Evolutionary conservation across 495 filamentous ascomycete species (phyloP), one percentile per base, ranked within the genome.

Genomic region (Ramalina peruviana): DNA sequence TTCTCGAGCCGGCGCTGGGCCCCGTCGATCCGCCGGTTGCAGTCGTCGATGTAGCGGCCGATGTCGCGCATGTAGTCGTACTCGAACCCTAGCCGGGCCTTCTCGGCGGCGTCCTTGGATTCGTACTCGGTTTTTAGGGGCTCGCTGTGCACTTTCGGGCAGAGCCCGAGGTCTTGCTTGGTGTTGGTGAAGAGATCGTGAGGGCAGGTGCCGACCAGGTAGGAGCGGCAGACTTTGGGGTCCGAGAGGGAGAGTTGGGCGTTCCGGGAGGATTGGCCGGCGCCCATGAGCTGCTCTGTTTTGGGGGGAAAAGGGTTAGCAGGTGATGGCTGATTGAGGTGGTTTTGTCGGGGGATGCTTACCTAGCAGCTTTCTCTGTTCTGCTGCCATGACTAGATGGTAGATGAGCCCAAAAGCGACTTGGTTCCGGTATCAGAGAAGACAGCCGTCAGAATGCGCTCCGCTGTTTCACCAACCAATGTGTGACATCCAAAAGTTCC

Each of bases 141-240:
- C 63, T 94, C 89, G 49, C 78, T 85, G 67, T 99, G 92, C 39
- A 90, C 79, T 66, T 92, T 92, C 33, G 87, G 79, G 59, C 92
- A 99, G 0, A 80, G 80, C 17, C 92, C 92, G 27, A 96, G 76
- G 64, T 99, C 92, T 76, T 95, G 87, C 68, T 95, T 97, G 38
- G 92, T 99, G 70, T 99, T 99, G 53, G 89, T 97, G 78, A 99
- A 99, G 62, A 97, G 88, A 69, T 99, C 92, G 71, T 96, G 90
- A 5, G 92, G 92, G 64, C 92, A 99, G 38, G 85, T 94, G 56
- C 92, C 92, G 53, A 79, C 87, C 46, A 99, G 76, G 67, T 88
- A 96, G 50, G 88, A 94, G 47, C 88, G 86, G 71, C 92, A 99
- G 55, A 94, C 85, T 69, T 94, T 95, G 33, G 83, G 72, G 67